Conservation (phyloP, 352 stramenopile species). For the Thraustochytrium sp. region DNA sequence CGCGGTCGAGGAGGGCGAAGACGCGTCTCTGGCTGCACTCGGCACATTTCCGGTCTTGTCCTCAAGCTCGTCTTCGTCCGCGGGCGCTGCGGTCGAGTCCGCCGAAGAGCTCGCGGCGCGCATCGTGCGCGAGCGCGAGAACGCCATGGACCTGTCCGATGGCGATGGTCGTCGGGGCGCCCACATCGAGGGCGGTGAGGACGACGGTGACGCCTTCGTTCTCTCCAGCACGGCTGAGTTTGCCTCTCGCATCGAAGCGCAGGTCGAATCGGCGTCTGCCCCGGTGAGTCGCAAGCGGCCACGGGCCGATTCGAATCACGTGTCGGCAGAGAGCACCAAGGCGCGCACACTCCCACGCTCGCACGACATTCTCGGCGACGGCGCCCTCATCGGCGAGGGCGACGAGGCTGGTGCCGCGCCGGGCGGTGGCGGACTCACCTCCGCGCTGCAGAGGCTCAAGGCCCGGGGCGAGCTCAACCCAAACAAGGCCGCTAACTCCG, state of each 20-base stretch:
- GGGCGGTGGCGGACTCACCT: not conserved
- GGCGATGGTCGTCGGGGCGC: too few species aligned
- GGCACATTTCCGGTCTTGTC: too few species aligned
- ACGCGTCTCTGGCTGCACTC: too few species aligned
- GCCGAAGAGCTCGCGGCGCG: too few species aligned
- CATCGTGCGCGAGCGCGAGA: too few species aligned
- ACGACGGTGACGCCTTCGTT: not conserved
- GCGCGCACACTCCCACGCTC: not conserved
- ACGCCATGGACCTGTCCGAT: too few species aligned
- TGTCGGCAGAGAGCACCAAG: not conserved
- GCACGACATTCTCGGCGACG: conserved; percentile 2
- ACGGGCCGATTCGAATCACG: not conserved
- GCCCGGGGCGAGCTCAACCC: not conserved
- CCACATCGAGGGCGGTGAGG: not conserved
- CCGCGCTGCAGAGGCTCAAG: not conserved
- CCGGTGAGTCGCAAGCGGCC: not conserved
- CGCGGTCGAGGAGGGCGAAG: too few species aligned
- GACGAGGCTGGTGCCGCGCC: not conserved
- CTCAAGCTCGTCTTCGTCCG: too few species aligned
- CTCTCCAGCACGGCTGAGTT: conserved; percentile 9
- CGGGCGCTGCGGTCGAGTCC: too few species aligned
- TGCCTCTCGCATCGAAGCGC: not conserved
- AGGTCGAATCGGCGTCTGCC: not conserved
- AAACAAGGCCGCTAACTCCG: not conserved
- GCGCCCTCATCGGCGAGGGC: not conserved